These are phyloP conservation scores for Rubus idaeus DNA, from an alignment of 306 rosid species.

Conservation along the genomic window DNA sequence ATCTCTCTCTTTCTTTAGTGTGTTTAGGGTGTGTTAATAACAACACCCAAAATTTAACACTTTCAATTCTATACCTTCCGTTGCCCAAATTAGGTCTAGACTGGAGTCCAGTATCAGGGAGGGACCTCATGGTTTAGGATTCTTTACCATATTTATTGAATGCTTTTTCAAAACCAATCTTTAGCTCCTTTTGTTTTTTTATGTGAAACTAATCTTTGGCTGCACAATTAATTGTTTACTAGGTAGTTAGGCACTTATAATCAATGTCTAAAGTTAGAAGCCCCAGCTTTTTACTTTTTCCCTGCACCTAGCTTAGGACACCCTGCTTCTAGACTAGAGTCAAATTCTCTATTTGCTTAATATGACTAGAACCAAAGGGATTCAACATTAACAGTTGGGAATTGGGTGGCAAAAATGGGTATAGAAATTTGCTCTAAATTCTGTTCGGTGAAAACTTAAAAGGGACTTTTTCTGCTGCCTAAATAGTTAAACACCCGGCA, in stretches of 20 bases:
- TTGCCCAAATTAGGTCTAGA: slow-evolving; percentile 14
- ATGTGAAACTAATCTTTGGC: background rate
- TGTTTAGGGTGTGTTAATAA: no score
- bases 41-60: no score
- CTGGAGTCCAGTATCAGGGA: background rate
- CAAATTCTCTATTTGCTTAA: background rate
- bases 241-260: background rate
- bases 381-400: background rate
- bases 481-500: background rate
- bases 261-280: background rate
- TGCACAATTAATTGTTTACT: background rate
- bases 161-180: background rate
- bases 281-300: background rate
- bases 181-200: background rate
- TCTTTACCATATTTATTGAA: background rate
- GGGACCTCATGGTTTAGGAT: background rate
- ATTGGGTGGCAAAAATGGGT: background rate
- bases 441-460: background rate
- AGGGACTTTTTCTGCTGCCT: background rate
- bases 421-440: background rate
- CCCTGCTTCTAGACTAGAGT: background rate
- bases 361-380: background rate
- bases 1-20: no score
- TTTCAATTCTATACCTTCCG: background rate
- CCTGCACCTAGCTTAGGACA: background rate